phyloP scores from a whole-genome alignment of 306 rosid species.

The Bauhinia variegata region DNA sequence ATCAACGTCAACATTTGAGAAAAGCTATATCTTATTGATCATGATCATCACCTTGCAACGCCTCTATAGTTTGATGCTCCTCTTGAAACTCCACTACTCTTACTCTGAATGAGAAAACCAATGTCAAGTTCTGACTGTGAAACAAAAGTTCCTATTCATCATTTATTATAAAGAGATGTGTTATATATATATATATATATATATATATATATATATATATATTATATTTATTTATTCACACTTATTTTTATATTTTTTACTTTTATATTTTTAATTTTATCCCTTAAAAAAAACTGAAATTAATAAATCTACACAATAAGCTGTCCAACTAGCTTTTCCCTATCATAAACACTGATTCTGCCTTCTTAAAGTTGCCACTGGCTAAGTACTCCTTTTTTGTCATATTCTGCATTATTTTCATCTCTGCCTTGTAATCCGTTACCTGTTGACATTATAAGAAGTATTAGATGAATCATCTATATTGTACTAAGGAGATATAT shows the following conservation, averaged over 20 bases:
- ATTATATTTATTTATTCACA: no score
- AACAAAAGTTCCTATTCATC: no score
- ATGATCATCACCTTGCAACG: conserved; percentile 69
- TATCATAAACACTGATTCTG: no score
- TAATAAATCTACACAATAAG: no score
- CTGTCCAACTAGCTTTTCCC: no score
- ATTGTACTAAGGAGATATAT: conserved; percentile 15
- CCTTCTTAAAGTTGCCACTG: conserved; percentile 84
- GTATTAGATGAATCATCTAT: conserved; percentile 13
- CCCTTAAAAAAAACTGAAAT: no score
- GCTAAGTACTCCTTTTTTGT: conserved; percentile 84
- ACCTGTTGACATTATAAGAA: conserved; percentile 42
- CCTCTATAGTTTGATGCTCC: conserved; percentile 92
- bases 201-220: no score
- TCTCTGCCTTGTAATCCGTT: conserved; percentile 63
- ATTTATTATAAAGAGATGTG: no score
- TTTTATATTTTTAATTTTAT: no score
- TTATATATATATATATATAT: no score
- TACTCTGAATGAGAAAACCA: conserved; percentile 45
- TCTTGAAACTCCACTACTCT: conserved; percentile 94
- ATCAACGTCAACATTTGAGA: background rate
- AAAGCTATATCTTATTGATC: conserved; percentile 8
- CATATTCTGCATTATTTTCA: conserved; percentile 73
- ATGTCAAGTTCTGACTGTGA: background rate
- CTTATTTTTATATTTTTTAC: no score